Percentiles rank a stretch among this genome's conserved stretches.
Conservation (phyloP, 2,329 filamentous ascomycete genomes). For the Pyricularia sp. region DNA sequence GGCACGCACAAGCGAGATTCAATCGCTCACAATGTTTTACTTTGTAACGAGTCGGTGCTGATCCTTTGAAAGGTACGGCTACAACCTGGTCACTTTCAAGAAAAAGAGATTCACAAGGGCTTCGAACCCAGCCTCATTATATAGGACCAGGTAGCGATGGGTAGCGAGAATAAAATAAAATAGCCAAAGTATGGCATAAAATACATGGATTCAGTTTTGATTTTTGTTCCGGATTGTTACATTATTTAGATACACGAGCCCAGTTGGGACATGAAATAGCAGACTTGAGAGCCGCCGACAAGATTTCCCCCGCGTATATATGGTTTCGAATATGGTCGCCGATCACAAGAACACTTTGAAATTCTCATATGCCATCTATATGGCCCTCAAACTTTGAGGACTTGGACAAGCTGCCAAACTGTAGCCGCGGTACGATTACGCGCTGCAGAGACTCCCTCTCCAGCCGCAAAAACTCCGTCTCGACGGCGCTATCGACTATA, state of each 20-base stretch:
- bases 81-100: not conserved
- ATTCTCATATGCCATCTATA: not conserved
- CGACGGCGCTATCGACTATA: not conserved
- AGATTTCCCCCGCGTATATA: not conserved
- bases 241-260: not conserved
- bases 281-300: not conserved
- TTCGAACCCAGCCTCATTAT: not conserved
- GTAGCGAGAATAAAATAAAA: not conserved
- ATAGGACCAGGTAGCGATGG: not conserved
- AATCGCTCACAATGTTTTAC: not conserved
- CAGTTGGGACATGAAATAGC: not conserved
- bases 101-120: not conserved
- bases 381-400: not conserved
- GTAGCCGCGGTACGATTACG: not conserved
- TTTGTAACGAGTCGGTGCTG: not conserved
- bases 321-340: not conserved
- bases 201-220: not conserved
- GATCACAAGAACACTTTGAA: too few species aligned
- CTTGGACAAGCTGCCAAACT: not conserved
- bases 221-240: not conserved
- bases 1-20: not conserved
- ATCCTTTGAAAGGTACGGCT: not conserved
- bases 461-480: not conserved
- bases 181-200: not conserved
- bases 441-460: not conserved